Evolutionary conservation across 148 eudicot species (phyloP).

Genomic region (Vaccinium corymbosum): DNA sequence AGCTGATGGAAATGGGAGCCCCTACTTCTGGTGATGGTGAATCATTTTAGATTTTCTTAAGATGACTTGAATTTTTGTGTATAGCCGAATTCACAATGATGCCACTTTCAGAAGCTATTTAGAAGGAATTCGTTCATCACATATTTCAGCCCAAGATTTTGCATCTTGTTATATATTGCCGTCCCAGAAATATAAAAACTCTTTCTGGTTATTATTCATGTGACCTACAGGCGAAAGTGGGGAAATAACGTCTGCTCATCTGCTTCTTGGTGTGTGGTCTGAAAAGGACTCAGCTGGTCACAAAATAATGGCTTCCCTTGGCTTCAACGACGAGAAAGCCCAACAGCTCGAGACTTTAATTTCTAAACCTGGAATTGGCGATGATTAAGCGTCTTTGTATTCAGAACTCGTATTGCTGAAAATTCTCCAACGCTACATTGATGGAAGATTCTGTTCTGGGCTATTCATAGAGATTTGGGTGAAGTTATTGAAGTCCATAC

Average conservation of each 20-base stretch:
- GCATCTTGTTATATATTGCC: background rate
- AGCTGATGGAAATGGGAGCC: background rate
- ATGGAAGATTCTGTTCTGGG: background rate
- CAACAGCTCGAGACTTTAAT: conserved; percentile 45
- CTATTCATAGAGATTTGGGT: conserved; percentile 6
- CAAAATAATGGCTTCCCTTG: conserved; percentile 64
- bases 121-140: background rate
- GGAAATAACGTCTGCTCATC: conserved; percentile 54
- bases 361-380: conserved; percentile 45
- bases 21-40: background rate
- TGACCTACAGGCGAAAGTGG: conserved; percentile 47
- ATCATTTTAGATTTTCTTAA: background rate
- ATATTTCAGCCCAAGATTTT: background rate
- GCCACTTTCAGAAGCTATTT: background rate
- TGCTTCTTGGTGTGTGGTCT: conserved; percentile 76
- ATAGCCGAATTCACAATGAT: background rate
- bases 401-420: conserved; percentile 12
- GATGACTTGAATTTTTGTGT: background rate
- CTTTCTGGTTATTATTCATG: background rate
- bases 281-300: conserved; percentile 66
- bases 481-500: background rate
- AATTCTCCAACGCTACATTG: conserved; percentile 12
- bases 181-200: background rate
- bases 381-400: background rate
- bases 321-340: conserved; percentile 61